phyloP scores from a whole-genome alignment of 2,329 filamentous ascomycete species.

The Biscogniauxia marginata region DNA sequence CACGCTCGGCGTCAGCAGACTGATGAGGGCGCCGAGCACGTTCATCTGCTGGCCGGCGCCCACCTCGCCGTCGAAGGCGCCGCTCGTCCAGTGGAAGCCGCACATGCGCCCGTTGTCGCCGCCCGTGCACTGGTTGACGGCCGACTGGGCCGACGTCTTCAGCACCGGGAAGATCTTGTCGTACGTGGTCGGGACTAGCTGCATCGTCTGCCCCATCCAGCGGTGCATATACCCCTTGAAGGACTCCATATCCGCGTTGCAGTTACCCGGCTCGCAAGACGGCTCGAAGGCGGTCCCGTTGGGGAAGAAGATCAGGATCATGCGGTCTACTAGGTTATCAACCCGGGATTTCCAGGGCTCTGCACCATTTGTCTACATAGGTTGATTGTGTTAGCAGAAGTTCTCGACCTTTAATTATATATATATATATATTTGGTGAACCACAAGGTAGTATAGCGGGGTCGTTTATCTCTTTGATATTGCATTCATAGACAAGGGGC shows the following conservation, averaged over 20 bases:
- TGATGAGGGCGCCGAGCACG: slow-evolving; percentile 50
- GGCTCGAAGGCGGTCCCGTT: slow-evolving; percentile 63
- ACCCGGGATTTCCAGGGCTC: slow-evolving; percentile 55
- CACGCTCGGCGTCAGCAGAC: slow-evolving; percentile 34
- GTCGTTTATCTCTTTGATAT: neutral
- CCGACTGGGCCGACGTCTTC: slow-evolving; percentile 55
- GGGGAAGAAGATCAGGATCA: slow-evolving; percentile 52
- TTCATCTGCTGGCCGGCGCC: slow-evolving; percentile 59
- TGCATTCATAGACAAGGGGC: neutral
- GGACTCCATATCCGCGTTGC: slow-evolving; percentile 69
- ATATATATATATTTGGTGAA: neutral
- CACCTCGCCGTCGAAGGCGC: slow-evolving; percentile 40
- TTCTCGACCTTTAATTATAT: no score
- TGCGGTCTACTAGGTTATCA: slow-evolving; percentile 52
- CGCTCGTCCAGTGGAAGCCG: slow-evolving; percentile 59
- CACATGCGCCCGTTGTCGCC: slow-evolving; percentile 59
- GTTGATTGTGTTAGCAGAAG: slow-evolving; percentile 15
- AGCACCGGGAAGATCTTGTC: slow-evolving; percentile 58
- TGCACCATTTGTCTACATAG: slow-evolving; percentile 48
- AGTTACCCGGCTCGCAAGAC: slow-evolving; percentile 63
- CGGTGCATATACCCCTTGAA: slow-evolving; percentile 71
- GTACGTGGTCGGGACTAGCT: slow-evolving; percentile 60
- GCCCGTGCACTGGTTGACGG: slow-evolving; percentile 61
- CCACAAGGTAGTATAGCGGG: neutral
- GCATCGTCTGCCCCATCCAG: slow-evolving; percentile 60